Percentiles rank a stretch among this genome's conserved stretches.
These are phyloP conservation scores for Galeopsis tetrahit DNA, from an alignment of 257 asterid species.

Conservation along the genomic window DNA sequence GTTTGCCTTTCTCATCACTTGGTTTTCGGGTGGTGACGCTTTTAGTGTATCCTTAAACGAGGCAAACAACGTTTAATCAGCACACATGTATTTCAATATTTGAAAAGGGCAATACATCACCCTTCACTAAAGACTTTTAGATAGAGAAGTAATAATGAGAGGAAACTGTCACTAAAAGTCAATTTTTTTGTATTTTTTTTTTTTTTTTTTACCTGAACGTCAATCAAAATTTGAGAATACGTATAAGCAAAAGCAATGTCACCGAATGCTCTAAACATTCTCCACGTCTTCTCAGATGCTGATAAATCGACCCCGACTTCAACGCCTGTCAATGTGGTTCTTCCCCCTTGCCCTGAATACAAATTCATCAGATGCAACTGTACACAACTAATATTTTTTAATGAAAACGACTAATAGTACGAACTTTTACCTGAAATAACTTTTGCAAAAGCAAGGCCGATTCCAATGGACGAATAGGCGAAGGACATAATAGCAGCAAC, in stretches of 20 bases:
- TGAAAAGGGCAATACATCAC: neutral
- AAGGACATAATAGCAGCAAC: slow-evolving; percentile 82
- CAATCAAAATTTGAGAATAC: slow-evolving; percentile 64
- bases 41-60: slow-evolving; percentile 52
- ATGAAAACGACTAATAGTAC: too few species aligned
- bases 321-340: slow-evolving; percentile 56
- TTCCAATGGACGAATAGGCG: slow-evolving; percentile 62
- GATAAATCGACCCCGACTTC: slow-evolving; percentile 52
- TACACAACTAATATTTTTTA: too few species aligned
- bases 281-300: slow-evolving; percentile 70
- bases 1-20: slow-evolving; percentile 66
- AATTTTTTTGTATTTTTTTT: slow-evolving; percentile 52
- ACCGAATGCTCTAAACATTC: slow-evolving; percentile 69
- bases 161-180: too few species aligned
- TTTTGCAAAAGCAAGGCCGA: slow-evolving; percentile 64
- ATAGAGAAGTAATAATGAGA: too few species aligned
- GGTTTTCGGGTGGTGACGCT: slow-evolving; percentile 54
- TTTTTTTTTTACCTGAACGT: slow-evolving; percentile 57
- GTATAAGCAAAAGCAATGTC: slow-evolving; percentile 78
- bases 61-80: neutral
- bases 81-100: neutral
- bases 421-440: slow-evolving; percentile 66
- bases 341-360: slow-evolving; percentile 38
- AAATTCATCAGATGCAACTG: too few species aligned
- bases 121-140: too few species aligned